Base-by-base conservation (phyloP, 148 eudicot genomes). In the Rhododendron williamsianum region DNA sequence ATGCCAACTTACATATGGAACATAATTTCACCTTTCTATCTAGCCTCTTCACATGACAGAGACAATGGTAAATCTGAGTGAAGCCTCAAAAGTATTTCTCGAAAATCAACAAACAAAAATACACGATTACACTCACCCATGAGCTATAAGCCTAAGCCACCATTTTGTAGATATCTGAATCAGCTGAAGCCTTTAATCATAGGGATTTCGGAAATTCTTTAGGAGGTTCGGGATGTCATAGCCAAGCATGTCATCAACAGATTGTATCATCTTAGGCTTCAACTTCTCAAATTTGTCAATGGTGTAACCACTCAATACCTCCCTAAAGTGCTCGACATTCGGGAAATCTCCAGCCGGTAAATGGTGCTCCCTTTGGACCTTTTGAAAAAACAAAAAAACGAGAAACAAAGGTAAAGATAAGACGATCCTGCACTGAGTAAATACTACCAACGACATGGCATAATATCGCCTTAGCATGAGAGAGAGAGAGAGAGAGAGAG, bases 281-380 rank as follows among this genome's bases (percentile, higher is more conserved):
- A 95, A 84, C 85, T 91, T 95, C 86, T 93, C 98, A 80, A 95
- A 93, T 81, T 89, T 93, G 83, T 93, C 93, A 8, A 95, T 63
- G 86, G 85, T 95, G 86, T 93, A 93, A 46, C 96, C 93, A 56
- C 87, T 88, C 86, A 95, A 89, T 16, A 79, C 83, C 86, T 95
- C 98, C 88, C 87, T 91, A 30, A 92, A 95, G 78, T 93, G 93
- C 86, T 95, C 98, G 0, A 90, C 88, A 35, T 90, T 86, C 8
- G 96, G 96, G 87, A 95, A 93, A 84, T 95, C 98, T 9, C 98
- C 96, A 4, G 91, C 92, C 4, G 96, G 96, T 86, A 95, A 84
- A 89, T 95, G 98, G 78, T 83, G 86, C 87, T 95, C 95, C 83
- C 92, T 92, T 78, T 92, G 98, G 36, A 95, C 95, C 98, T 95